Conservation (phyloP, 345 rosid species). For the Punica granatum region DNA sequence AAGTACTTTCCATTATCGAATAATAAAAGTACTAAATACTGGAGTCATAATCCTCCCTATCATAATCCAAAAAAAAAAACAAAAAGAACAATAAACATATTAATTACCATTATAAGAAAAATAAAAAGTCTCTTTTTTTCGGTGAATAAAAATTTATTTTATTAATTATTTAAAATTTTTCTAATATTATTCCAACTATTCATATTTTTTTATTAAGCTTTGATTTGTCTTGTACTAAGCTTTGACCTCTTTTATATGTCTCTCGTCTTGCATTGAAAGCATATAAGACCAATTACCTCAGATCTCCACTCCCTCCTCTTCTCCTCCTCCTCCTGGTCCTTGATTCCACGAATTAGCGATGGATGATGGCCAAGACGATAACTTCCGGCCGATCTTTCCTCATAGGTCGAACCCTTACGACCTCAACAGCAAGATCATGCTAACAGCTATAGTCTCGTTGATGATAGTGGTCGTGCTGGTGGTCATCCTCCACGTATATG, state of each 20-base stretch:
- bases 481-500: slow-evolving; percentile 39
- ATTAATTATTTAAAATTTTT: no score
- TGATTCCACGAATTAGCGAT: not conserved
- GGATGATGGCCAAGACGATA: slow-evolving; percentile 4
- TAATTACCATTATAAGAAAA: no score
- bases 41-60: no score
- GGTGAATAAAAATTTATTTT: no score
- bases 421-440: slow-evolving; percentile 37
- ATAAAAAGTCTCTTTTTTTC: no score
- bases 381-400: not conserved
- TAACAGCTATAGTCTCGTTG: slow-evolving; percentile 31
- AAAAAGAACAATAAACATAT: no score
- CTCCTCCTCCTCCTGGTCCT: not conserved
- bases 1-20: no score
- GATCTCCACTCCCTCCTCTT: not conserved
- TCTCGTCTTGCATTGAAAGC: not conserved
- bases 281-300: not conserved
- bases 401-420: slow-evolving; percentile 4
- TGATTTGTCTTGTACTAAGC: no score
- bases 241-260: not conserved
- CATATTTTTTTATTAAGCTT: no score
- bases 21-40: no score
- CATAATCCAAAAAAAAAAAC: no score
- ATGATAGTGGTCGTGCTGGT: slow-evolving; percentile 31
- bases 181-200: no score